Conservation (phyloP, 495 filamentous ascomycete genomes). For the Penicillium macrosclerotiorum region DNA sequence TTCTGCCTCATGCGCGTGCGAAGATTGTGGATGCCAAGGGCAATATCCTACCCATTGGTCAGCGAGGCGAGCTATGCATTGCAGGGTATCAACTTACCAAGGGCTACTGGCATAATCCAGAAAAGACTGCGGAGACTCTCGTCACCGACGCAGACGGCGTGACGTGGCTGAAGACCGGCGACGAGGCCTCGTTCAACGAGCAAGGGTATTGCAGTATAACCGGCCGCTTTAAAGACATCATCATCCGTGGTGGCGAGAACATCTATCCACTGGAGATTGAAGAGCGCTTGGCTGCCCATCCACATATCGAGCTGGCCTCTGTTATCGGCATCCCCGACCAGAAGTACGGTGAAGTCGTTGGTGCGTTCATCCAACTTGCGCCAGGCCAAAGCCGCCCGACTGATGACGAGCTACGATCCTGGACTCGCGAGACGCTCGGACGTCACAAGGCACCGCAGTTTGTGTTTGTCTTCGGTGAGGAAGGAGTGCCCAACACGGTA, state of each 20-base stretch:
- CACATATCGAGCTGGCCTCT: constrained; percentile 52
- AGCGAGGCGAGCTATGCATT: constrained; percentile 64
- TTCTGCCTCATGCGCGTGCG: constrained; percentile 64
- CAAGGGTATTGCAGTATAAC: constrained; percentile 65
- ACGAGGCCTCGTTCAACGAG: constrained; percentile 65
- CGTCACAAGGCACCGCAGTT: constrained; percentile 66
- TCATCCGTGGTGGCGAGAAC: constrained; percentile 85
- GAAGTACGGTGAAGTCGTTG: constrained; percentile 67
- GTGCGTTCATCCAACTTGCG: constrained; percentile 52
- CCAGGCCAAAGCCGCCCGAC: constrained; percentile 31
- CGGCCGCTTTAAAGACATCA: constrained; percentile 78
- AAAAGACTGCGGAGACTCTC: constrained; percentile 64
- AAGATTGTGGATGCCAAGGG: constrained; percentile 65
- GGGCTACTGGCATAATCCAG: constrained; percentile 70
- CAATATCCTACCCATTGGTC: constrained; percentile 56
- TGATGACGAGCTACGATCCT: constrained; percentile 53
- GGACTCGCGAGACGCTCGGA: constrained; percentile 59
- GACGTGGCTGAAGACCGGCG: constrained; percentile 66
- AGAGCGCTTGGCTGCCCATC: constrained; percentile 59
- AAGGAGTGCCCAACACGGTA: constrained; percentile 52
- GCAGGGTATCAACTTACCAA: constrained; percentile 65
- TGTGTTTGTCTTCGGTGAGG: constrained; percentile 63
- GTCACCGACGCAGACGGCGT: constrained; percentile 55
- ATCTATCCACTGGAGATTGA: constrained; percentile 74
- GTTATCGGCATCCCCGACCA: constrained; percentile 62